phyloP scores from a whole-genome alignment of 495 filamentous ascomycete genomes.

The Hyaloscypha variabilis region DNA sequence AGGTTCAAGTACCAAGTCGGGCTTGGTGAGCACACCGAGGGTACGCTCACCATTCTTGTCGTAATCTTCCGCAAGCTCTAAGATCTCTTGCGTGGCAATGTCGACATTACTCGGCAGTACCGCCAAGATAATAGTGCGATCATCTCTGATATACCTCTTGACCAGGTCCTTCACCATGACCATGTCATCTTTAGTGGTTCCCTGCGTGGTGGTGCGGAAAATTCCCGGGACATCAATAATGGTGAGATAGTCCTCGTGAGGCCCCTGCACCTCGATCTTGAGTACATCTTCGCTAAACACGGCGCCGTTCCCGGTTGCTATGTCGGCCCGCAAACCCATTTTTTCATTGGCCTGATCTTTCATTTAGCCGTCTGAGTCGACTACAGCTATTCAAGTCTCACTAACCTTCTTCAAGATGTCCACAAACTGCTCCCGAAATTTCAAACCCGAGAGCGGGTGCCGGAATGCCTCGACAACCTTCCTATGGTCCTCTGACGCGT shows the following conservation, averaged over 20 bases:
- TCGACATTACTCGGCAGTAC: slow-evolving; percentile 64
- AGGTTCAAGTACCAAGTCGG: slow-evolving; percentile 56
- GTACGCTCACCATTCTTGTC: slow-evolving; percentile 56
- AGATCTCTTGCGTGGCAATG: slow-evolving; percentile 62
- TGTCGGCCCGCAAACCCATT: slow-evolving; percentile 44
- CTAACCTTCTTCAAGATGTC: slow-evolving; percentile 38
- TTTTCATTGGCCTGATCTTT: slow-evolving; percentile 40
- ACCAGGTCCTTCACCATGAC: slow-evolving; percentile 56
- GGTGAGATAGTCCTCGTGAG: slow-evolving; percentile 57
- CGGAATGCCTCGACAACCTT: slow-evolving; percentile 27
- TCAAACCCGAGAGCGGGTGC: slow-evolving; percentile 21
- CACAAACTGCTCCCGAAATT: slow-evolving; percentile 24
- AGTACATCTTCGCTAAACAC: slow-evolving; percentile 61
- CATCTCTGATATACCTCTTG: slow-evolving; percentile 51
- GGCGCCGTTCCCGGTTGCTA: slow-evolving; percentile 24
- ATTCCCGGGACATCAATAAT: slow-evolving; percentile 68
- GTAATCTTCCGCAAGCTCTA: slow-evolving; percentile 50
- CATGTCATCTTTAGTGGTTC: slow-evolving; percentile 44
- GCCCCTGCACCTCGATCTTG: slow-evolving; percentile 60
- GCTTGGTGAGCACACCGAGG: slow-evolving; percentile 63
- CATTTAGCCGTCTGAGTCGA: slow-evolving; percentile 21
- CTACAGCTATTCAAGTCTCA: slow-evolving; percentile 7
- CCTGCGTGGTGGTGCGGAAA: slow-evolving; percentile 55
- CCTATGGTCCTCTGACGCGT: slow-evolving; percentile 33
- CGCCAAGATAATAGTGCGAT: slow-evolving; percentile 57